Conservation (phyloP, 352 stramenopile genomes). For the Phytophthora cactorum region DNA sequence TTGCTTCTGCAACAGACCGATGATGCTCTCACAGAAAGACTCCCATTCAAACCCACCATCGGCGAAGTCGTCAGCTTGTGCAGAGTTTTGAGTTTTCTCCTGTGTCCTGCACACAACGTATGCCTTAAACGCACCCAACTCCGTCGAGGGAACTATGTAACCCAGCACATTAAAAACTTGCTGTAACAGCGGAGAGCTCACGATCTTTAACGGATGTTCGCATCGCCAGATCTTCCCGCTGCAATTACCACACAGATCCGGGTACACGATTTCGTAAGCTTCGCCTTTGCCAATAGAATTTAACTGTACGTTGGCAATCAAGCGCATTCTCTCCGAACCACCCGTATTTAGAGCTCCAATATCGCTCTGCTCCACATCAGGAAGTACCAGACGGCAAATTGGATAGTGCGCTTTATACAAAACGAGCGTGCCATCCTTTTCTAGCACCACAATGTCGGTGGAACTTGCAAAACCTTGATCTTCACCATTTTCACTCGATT, state of each 20-base stretch:
- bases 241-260: constrained; percentile 16
- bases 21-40: constrained; percentile 29
- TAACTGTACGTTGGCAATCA: constrained; percentile 32
- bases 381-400: constrained; percentile 43
- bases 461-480: not conserved
- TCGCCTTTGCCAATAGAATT: constrained; percentile 26
- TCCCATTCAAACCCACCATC: constrained; percentile 37
- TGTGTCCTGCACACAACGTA: constrained; percentile 27
- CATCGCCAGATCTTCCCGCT: constrained; percentile 42
- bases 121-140: constrained; percentile 28
- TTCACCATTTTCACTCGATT: constrained; percentile 6
- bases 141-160: constrained; percentile 26
- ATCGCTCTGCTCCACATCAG: constrained; percentile 5
- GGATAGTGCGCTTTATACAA: constrained; percentile 40
- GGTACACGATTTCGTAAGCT: constrained; percentile 42
- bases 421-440: constrained; percentile 34
- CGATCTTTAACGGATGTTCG: constrained; percentile 49
- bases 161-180: constrained; percentile 44
- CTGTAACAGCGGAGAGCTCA: constrained; percentile 40
- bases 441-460: constrained; percentile 53
- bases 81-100: constrained; percentile 13
- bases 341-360: constrained; percentile 3
- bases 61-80: constrained; percentile 2
- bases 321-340: constrained; percentile 4
- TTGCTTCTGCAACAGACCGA: constrained; percentile 17